Evolutionary conservation across 768 basidiomycete species (phyloP).

Genomic region (Kwoniella newhampshirensis): DNA sequence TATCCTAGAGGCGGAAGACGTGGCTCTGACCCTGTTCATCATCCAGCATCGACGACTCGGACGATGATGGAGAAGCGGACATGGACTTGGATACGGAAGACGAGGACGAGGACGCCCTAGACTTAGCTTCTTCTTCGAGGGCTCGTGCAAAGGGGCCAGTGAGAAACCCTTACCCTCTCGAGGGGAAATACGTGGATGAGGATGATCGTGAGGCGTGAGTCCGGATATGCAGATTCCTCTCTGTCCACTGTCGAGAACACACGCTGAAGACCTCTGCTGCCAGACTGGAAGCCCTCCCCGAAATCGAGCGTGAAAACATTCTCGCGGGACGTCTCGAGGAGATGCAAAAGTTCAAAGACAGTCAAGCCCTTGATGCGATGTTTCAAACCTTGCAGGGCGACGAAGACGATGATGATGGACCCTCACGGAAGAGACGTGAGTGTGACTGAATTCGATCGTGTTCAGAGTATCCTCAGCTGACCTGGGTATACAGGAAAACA

Average conservation of each 20-base stretch:
- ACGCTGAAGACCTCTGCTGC: not conserved
- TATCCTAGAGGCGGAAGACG: not conserved
- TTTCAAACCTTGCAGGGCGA: slow-evolving; percentile 34
- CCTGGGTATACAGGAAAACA: slow-evolving; percentile 64
- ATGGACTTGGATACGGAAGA: slow-evolving; percentile 55
- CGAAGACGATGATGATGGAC: slow-evolving; percentile 52
- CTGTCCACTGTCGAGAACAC: not conserved
- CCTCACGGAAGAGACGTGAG: slow-evolving; percentile 74
- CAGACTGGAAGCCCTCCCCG: slow-evolving; percentile 76
- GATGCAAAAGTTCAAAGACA: slow-evolving; percentile 71
- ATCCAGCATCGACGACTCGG: slow-evolving; percentile 21
- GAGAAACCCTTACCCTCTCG: slow-evolving; percentile 78
- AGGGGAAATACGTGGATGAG: slow-evolving; percentile 86
- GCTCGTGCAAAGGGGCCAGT: slow-evolving; percentile 43
- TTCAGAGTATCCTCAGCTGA: not conserved
- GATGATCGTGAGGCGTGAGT: slow-evolving; percentile 76
- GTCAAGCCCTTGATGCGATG: slow-evolving; percentile 70
- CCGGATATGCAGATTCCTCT: not conserved
- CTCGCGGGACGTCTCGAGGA: slow-evolving; percentile 77
- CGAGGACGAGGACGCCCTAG: slow-evolving; percentile 58
- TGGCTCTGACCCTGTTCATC: not conserved
- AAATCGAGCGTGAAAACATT: slow-evolving; percentile 85
- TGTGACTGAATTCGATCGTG: too few species aligned
- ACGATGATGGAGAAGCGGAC: slow-evolving; percentile 60
- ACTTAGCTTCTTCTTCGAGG: slow-evolving; percentile 5